A percentile compares a stretch with the other conserved stretches of the same genome.
Conservation (phyloP, 495 filamentous ascomycete species). For the Durotheca rogersii region DNA sequence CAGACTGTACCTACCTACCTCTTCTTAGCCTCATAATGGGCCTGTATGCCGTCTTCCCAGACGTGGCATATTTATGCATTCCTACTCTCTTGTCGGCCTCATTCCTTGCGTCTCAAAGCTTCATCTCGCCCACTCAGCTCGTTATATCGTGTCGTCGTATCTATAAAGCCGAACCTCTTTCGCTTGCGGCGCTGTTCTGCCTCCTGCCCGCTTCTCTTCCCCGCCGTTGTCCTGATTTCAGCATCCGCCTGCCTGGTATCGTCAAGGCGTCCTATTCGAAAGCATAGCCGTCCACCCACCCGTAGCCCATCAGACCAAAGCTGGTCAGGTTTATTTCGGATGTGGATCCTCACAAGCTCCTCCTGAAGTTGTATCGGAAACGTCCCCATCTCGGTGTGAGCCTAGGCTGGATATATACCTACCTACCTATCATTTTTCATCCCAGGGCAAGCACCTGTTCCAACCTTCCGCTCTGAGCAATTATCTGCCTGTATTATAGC, state of each 20-base stretch:
- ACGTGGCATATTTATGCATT: slow-evolving; percentile 22
- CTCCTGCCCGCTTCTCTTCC: slow-evolving; percentile 1
- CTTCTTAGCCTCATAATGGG: slow-evolving; percentile 21
- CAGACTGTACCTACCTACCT: slow-evolving; percentile 19
- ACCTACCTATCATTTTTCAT: slow-evolving; percentile 19
- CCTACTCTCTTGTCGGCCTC: slow-evolving; percentile 20
- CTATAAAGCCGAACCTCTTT: slow-evolving; percentile 1
- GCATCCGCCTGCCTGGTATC: too few relatives aligned
- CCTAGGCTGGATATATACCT: slow-evolving; percentile 17
- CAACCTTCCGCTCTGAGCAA: slow-evolving; percentile 30
- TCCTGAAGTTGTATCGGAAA: slow-evolving; percentile 5
- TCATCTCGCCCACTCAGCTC: slow-evolving; percentile 5
- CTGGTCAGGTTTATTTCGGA: slow-evolving; percentile 1
- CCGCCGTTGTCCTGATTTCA: too few relatives aligned
- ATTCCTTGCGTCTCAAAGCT: slow-evolving; percentile 6
- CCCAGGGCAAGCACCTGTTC: slow-evolving; percentile 21
- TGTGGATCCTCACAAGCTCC: not conserved
- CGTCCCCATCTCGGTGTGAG: slow-evolving; percentile 17
- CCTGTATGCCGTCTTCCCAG: slow-evolving; percentile 16
- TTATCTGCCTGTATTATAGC: slow-evolving; percentile 25
- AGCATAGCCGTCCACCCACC: not conserved
- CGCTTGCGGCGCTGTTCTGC: slow-evolving; percentile 4
- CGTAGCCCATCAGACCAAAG: slow-evolving; percentile 1
- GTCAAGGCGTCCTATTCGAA: too few relatives aligned
- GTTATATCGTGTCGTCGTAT: slow-evolving; percentile 9